Evolutionary conservation across 2,329 filamentous ascomycete species (phyloP).

Genomic region (Stagonosporopsis rhizophila): DNA sequence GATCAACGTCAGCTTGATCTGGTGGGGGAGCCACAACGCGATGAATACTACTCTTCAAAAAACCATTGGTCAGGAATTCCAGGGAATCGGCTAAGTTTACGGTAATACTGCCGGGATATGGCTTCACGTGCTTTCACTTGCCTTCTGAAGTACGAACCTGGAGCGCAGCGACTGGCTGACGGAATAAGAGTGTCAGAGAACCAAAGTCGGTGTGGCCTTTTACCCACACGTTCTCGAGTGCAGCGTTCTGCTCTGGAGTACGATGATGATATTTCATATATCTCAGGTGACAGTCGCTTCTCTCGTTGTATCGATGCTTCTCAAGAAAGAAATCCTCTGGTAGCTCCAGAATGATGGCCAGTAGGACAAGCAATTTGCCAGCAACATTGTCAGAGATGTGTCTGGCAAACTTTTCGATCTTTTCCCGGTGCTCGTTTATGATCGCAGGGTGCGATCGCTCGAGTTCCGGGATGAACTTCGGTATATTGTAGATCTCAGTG

Average conservation of each 20-base stretch:
- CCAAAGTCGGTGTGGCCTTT: conserved; percentile 64
- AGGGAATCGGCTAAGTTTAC: conserved; percentile 51
- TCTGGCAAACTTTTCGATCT: conserved; percentile 63
- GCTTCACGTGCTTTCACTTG: conserved; percentile 50
- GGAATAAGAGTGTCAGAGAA: conserved; percentile 62
- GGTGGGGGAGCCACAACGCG: conserved; percentile 57
- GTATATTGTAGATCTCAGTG: conserved; percentile 65
- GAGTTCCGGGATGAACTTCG: conserved; percentile 66
- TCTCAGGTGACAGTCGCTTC: conserved; percentile 65
- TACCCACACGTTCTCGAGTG: conserved; percentile 43
- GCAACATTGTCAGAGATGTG: conserved; percentile 44
- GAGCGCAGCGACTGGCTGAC: conserved; percentile 63
- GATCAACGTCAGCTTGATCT: conserved; percentile 57
- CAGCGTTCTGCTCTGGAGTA: conserved; percentile 53
- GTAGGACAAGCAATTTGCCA: conserved; percentile 59
- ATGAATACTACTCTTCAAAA: conserved; percentile 58
- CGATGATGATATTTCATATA: conserved; percentile 66
- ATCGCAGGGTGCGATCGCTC: conserved; percentile 48
- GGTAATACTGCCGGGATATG: conserved; percentile 47
- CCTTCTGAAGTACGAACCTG: conserved; percentile 54
- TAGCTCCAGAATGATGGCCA: conserved; percentile 65
- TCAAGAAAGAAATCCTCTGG: conserved; percentile 63
- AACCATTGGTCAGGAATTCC: conserved; percentile 48
- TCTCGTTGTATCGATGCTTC: conserved; percentile 63
- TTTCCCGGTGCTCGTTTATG: conserved; percentile 45